Percentiles rank a stretch among this genome's conserved stretches.
Conservation (phyloP, 495 filamentous ascomycete genomes). For the Lentithecium fluviatile region DNA sequence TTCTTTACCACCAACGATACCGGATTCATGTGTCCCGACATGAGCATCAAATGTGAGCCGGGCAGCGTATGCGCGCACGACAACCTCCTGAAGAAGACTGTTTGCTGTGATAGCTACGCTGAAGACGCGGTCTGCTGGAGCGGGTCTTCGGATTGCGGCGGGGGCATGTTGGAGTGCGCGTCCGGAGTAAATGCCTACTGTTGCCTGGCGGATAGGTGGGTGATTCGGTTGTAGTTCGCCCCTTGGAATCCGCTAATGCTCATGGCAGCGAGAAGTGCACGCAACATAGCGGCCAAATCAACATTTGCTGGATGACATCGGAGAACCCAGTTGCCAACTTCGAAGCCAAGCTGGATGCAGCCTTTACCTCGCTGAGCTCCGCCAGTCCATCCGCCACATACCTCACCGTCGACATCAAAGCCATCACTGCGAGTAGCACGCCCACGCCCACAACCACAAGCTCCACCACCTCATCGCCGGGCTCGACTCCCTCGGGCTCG, state of each 20-base stretch:
- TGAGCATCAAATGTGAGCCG: no score
- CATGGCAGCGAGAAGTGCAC: background rate
- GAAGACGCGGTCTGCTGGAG: no score
- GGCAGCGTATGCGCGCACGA: no score
- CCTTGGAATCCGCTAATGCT: background rate
- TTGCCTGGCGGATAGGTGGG: background rate
- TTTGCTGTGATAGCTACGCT: no score
- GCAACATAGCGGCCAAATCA: conserved; percentile 6
- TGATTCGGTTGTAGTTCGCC: background rate
- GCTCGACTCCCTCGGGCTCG: background rate
- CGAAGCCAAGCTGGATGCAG: background rate
- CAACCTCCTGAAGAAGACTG: no score
- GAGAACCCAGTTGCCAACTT: conserved; percentile 1
- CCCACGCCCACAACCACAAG: background rate
- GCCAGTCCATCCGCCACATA: background rate
- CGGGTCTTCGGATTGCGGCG: no score
- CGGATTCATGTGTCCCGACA: no score
- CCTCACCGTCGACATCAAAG: background rate
- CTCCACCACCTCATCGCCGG: background rate
- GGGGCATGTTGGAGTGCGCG: no score
- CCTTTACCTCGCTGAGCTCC: conserved; percentile 4
- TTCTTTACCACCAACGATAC: no score
- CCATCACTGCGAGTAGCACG: background rate
- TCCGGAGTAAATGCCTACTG: background rate
- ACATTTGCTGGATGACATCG: conserved; percentile 11